Conservation (phyloP, 2,329 filamentous ascomycete species). For the Penicillium psychrosexuale region DNA sequence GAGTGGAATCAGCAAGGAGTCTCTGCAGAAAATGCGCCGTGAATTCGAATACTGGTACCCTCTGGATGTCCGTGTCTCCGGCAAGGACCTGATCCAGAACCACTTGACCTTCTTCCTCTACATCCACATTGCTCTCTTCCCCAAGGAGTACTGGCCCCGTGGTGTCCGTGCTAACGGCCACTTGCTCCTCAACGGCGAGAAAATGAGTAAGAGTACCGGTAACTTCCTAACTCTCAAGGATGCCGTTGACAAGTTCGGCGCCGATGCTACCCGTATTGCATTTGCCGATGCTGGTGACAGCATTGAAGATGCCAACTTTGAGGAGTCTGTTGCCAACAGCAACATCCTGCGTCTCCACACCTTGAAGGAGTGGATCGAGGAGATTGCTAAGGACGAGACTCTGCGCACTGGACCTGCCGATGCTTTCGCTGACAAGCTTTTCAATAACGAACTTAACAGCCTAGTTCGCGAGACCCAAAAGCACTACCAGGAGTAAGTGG, state of each 20-base stretch:
- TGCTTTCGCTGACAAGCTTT: constrained; percentile 80
- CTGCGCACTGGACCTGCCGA: constrained; percentile 74
- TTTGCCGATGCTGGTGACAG: constrained; percentile 93
- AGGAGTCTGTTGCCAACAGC: constrained; percentile 89
- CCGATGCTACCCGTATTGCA: constrained; percentile 85
- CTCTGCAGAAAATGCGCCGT: constrained; percentile 75
- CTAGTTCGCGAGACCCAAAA: constrained; percentile 74
- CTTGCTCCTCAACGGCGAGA: constrained; percentile 90
- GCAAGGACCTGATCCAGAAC: constrained; percentile 90
- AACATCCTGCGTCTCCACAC: constrained; percentile 82
- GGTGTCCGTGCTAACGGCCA: constrained; percentile 88
- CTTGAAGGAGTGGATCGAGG: constrained; percentile 88
- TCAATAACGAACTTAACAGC: constrained; percentile 88
- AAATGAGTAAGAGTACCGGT: constrained; percentile 97
- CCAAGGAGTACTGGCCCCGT: constrained; percentile 81
- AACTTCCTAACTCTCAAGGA: constrained; percentile 94
- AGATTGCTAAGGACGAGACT: constrained; percentile 68
- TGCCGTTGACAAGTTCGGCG: constrained; percentile 85
- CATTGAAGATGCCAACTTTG: constrained; percentile 94
- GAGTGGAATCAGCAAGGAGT: constrained; percentile 69
- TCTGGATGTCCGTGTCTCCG: constrained; percentile 79
- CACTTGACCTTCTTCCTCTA: constrained; percentile 96
- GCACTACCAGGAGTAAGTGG: constrained; percentile 66
- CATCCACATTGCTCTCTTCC: constrained; percentile 86
- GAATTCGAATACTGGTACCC: constrained; percentile 98